Conservation (phyloP, 192 early-diverging fungal species). For the Entomortierella lignicola region DNA sequence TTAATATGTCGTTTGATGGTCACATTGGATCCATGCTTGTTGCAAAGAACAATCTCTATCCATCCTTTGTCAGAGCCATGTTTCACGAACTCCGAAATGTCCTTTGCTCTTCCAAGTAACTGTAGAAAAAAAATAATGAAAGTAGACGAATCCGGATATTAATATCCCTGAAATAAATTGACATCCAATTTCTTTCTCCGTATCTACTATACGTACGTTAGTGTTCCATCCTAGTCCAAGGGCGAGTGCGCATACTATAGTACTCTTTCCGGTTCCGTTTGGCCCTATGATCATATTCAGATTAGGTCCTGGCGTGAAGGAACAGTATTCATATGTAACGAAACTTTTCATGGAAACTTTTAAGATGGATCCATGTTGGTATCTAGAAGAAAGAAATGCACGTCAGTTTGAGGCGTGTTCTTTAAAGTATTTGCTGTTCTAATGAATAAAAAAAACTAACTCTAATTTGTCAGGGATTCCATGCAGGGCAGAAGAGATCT, state of each 20-base stretch:
- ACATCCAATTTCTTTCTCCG: no score
- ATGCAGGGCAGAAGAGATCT: conserved; percentile 5
- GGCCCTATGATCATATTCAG: conserved; percentile 99
- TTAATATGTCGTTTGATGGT: conserved; percentile 72
- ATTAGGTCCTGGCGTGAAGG: conserved; percentile 89
- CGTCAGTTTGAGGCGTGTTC: no score
- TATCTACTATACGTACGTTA: conserved; percentile 48
- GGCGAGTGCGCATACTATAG: conserved; percentile 95
- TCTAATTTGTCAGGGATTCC: conserved; percentile 28
- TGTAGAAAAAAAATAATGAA: neutral
- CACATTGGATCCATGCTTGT: conserved; percentile 53
- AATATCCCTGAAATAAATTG: neutral
- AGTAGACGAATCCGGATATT: neutral
- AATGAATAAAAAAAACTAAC: conserved; percentile 10
- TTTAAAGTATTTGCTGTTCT: no score
- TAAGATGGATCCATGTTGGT: conserved; percentile 76
- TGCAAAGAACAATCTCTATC: conserved; percentile 91
- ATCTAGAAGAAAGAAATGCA: conserved; percentile 35
- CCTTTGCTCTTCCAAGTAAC: neutral
- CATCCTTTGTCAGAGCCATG: conserved; percentile 81
- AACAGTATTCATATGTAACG: conserved; percentile 93
- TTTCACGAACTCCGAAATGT: conserved; percentile 91
- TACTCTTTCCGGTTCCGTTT: conserved; percentile 97
- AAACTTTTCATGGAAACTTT: conserved; percentile 87
- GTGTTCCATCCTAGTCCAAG: conserved; percentile 90